These are phyloP conservation scores for Capsella rubella DNA, from an alignment of 441 rosid species.

Conservation along the genomic window DNA sequence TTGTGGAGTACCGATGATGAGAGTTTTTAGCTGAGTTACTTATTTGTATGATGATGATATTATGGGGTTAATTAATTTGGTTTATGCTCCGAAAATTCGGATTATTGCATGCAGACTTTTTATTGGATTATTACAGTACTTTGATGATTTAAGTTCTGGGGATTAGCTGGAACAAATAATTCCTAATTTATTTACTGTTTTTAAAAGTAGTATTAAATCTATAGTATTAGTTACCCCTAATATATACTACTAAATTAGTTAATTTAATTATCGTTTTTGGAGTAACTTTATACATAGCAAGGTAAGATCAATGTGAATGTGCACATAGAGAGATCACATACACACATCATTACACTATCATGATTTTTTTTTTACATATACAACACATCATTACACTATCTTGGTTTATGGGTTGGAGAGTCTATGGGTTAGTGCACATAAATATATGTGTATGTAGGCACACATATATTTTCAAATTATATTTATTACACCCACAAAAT, in stretches of 20 bases:
- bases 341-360: not conserved
- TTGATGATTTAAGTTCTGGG: constrained; percentile 14
- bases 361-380: no score
- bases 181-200: constrained; percentile 1
- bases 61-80: constrained; percentile 35
- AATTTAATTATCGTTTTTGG: not conserved
- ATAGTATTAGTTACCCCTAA: no score
- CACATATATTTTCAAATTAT: not conserved
- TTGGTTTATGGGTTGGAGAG: constrained; percentile 4
- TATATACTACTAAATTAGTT: not conserved
- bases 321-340: not conserved
- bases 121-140: constrained; percentile 31
- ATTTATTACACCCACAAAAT: not conserved
- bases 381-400: not conserved
- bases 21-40: constrained; percentile 23
- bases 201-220: not conserved
- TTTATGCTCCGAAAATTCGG: constrained; percentile 37
- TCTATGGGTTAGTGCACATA: constrained; percentile 14
- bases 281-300: not conserved
- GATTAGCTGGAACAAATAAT: constrained; percentile 38
- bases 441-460: not conserved
- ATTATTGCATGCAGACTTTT: constrained; percentile 32
- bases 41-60: constrained; percentile 6
- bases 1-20: constrained; percentile 76
- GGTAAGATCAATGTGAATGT: not conserved